Conservation (phyloP, 2,329 filamentous ascomycete species). For the Scolecobasidium constrictum region DNA sequence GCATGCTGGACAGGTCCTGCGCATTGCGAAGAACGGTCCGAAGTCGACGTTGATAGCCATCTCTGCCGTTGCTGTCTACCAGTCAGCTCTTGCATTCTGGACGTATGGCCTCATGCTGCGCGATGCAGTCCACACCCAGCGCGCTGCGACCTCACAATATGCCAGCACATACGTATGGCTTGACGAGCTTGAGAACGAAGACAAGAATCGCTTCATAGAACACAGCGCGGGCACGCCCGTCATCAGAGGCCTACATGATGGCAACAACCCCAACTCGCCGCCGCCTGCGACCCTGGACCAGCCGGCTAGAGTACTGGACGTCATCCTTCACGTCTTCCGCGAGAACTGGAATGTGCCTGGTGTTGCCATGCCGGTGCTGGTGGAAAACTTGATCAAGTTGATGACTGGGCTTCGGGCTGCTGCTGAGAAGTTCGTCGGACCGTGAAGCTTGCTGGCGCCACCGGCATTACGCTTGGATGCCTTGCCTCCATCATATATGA, state of each 20-base stretch:
- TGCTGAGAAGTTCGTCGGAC: no score
- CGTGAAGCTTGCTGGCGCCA: no score
- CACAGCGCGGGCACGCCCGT: slow-evolving; percentile 45
- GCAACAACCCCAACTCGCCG: slow-evolving; percentile 46
- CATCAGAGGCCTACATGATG: slow-evolving; percentile 29
- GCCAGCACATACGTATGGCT: slow-evolving; percentile 35
- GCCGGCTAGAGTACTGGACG: slow-evolving; percentile 53
- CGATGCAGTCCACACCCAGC: slow-evolving; percentile 21
- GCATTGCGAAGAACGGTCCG: slow-evolving; percentile 46
- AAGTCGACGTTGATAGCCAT: slow-evolving; percentile 50
- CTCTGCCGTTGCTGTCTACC: slow-evolving; percentile 57
- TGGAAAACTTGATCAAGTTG: slow-evolving; percentile 56
- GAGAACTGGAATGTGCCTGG: slow-evolving; percentile 35
- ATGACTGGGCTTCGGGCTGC: slow-evolving; percentile 50
- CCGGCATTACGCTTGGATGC: no score
- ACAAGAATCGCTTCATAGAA: slow-evolving; percentile 46
- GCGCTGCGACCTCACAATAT: slow-evolving; percentile 19
- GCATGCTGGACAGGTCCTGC: slow-evolving; percentile 57
- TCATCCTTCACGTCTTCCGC: slow-evolving; percentile 45
- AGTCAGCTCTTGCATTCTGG: slow-evolving; percentile 59
- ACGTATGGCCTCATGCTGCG: slow-evolving; percentile 48
- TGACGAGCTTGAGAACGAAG: slow-evolving; percentile 43
- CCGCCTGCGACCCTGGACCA: no score
- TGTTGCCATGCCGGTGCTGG: slow-evolving; percentile 42
- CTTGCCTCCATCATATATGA: no score